Percentiles rank a stretch among this genome's conserved stretches.
phyloP scores from a whole-genome alignment of 768 basidiomycete genomes.

The Termitomyces sp. region DNA sequence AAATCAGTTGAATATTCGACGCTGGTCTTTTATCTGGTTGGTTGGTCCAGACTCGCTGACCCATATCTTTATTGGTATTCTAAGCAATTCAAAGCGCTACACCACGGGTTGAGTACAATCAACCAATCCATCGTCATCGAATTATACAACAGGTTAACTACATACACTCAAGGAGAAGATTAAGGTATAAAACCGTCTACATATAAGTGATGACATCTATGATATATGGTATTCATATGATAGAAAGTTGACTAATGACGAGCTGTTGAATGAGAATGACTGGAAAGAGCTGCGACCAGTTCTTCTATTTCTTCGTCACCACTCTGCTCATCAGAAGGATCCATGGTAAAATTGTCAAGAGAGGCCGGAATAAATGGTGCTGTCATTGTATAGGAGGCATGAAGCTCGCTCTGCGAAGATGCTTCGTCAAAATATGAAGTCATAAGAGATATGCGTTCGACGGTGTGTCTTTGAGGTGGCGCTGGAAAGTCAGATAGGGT shows the following conservation, averaged over 20 bases:
- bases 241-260: background rate
- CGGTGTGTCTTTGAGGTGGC: conserved; percentile 39
- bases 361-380: conserved; percentile 6
- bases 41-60: background rate
- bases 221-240: background rate
- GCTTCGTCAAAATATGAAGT: conserved; percentile 37
- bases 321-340: background rate
- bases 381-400: conserved; percentile 5
- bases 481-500: conserved; percentile 67
- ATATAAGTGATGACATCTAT: background rate
- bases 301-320: conserved; percentile 24
- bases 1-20: no score
- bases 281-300: conserved; percentile 20
- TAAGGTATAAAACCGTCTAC: background rate
- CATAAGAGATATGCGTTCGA: conserved; percentile 35
- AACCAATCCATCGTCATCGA: background rate
- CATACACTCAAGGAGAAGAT: background rate
- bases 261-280: conserved; percentile 15
- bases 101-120: background rate
- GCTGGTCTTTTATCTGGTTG: background rate
- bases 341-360: background rate
- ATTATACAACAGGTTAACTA: background rate
- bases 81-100: background rate
- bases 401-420: conserved; percentile 12
- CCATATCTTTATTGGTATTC: background rate